phyloP scores from a whole-genome alignment of 2,329 filamentous ascomycete genomes.

The Akanthomyces lecanii region DNA sequence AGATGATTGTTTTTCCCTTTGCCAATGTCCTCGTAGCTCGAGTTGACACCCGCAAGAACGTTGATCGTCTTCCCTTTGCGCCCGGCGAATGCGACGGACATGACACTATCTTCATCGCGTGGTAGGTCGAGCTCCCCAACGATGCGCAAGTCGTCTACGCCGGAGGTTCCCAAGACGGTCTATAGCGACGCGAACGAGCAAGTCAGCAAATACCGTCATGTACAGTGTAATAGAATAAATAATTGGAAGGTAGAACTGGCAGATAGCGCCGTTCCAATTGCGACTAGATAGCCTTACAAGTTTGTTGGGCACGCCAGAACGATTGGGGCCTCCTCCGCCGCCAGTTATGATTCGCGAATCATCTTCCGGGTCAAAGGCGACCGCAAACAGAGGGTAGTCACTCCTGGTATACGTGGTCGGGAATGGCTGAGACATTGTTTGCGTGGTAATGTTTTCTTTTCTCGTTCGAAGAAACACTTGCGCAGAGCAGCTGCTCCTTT shows the following conservation, averaged over 20 bases:
- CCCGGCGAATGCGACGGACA: constrained; percentile 69
- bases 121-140: constrained; percentile 72
- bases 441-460: background rate
- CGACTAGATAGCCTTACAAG: constrained; percentile 55
- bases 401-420: constrained; percentile 60
- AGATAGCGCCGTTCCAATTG: background rate
- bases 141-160: constrained; percentile 58
- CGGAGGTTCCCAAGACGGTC: constrained; percentile 69
- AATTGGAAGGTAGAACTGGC: background rate
- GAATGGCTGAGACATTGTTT: constrained; percentile 37
- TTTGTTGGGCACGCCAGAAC: constrained; percentile 80
- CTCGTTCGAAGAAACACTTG: background rate
- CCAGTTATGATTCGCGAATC: constrained; percentile 72
- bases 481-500: background rate
- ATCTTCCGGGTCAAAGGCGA: constrained; percentile 82
- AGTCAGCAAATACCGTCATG: background rate
- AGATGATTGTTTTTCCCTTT: constrained; percentile 82
- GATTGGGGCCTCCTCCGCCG: constrained; percentile 79
- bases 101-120: constrained; percentile 83
- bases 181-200: constrained; percentile 28
- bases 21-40: constrained; percentile 65
- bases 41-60: constrained; percentile 77
- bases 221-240: background rate
- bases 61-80: constrained; percentile 51
- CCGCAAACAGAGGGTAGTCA: constrained; percentile 79